A percentile compares a stretch with the other conserved stretches of the same genome.
Evolutionary conservation across 805 yeast species (phyloP).

Genomic region (Tetrapisispora phaffii): DNA sequence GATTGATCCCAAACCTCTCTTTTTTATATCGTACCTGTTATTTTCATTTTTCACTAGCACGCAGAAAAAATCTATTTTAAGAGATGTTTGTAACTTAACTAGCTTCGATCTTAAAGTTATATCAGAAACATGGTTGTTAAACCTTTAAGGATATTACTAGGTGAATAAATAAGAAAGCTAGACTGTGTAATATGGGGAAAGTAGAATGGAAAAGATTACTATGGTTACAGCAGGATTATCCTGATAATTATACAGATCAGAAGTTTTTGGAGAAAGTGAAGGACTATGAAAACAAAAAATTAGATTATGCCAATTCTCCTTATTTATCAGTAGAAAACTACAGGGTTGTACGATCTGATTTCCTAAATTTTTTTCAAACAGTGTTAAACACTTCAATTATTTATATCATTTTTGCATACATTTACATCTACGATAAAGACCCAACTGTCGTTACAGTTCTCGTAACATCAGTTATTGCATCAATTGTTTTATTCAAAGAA

Average conservation of each 20-base stretch:
- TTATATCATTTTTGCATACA: conserved; percentile 45
- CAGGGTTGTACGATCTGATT: conserved; percentile 16
- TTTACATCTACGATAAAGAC: conserved; percentile 16
- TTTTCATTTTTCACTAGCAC: too few species aligned
- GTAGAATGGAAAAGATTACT: conserved; percentile 72
- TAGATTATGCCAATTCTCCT: conserved; percentile 14
- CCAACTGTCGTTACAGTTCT: conserved; percentile 15
- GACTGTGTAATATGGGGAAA: conserved; percentile 8
- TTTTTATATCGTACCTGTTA: too few species aligned
- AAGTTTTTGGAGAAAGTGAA: conserved; percentile 44
- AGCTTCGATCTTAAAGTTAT: too few species aligned
- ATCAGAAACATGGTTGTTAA: background rate
- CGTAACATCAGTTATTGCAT: conserved; percentile 23
- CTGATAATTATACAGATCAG: conserved; percentile 82
- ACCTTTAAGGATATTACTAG: background rate
- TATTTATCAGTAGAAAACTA: conserved; percentile 6
- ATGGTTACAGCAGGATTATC: conserved; percentile 77
- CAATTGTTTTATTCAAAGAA: conserved; percentile 9
- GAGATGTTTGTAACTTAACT: too few species aligned
- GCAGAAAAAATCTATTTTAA: too few species aligned
- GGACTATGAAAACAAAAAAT: conserved; percentile 8
- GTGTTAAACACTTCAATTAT: conserved; percentile 54
- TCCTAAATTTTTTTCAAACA: conserved; percentile 20
- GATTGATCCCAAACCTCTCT: too few species aligned
- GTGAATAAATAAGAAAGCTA: background rate